A percentile compares a stretch with the other conserved stretches of the same genome.
Evolutionary conservation across 148 eudicot species (phyloP).

Genomic region (Amaranthus hypochondriacus): DNA sequence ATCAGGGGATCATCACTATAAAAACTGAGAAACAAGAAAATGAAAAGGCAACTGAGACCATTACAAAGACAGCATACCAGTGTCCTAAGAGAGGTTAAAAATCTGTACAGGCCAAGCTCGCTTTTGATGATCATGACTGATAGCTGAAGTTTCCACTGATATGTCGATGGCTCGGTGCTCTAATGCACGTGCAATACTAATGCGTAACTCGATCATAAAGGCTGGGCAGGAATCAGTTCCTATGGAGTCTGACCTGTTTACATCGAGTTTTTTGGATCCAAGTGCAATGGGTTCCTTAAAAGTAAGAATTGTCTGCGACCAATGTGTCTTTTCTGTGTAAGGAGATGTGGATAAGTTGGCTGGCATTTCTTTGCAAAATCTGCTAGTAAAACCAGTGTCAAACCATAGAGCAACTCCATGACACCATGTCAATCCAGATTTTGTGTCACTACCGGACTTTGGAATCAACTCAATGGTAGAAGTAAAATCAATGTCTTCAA

Average conservation of each 20-base stretch:
- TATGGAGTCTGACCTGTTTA: conserved; percentile 33
- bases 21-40: background rate
- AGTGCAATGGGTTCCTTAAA: conserved; percentile 74
- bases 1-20: background rate
- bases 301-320: conserved; percentile 86
- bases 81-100: conserved; percentile 39
- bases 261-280: conserved; percentile 30
- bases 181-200: conserved; percentile 76
- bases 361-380: conserved; percentile 74
- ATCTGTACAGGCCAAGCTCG: conserved; percentile 75
- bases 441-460: conserved; percentile 15
- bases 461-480: conserved; percentile 54
- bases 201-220: conserved; percentile 51
- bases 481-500: conserved; percentile 82
- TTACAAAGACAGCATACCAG: background rate
- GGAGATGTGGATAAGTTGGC: conserved; percentile 80
- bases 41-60: background rate
- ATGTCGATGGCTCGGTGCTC: conserved; percentile 93
- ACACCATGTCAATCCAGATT: conserved; percentile 42
- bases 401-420: conserved; percentile 88
- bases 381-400: conserved; percentile 75
- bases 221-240: conserved; percentile 66
- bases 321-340: conserved; percentile 64
- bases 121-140: conserved; percentile 49
- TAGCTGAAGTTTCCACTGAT: conserved; percentile 64